These are phyloP conservation scores for Erodium trifolium DNA, from an alignment of 441 rosid species.

Conservation along the genomic window DNA sequence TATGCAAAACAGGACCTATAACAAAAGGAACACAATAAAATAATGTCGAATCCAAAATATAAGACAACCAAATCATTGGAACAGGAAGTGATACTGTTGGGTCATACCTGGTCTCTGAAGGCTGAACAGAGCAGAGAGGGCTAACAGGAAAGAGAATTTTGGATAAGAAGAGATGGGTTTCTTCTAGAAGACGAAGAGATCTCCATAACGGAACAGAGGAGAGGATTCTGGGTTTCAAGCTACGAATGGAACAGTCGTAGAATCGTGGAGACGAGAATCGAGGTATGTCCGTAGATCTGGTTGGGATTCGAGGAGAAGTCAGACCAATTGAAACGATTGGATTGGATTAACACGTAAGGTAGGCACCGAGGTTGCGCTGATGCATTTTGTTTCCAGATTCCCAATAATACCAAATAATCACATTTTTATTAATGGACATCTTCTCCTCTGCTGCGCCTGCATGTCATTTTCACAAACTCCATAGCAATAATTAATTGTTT, in stretches of 20 bases:
- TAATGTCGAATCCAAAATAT: not conserved
- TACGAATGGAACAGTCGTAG: not conserved
- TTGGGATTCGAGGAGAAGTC: not conserved
- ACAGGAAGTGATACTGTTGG: not conserved
- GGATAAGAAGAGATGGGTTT: not conserved
- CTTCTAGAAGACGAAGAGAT: not conserved
- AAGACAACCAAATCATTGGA: not conserved
- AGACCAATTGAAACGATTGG: no score
- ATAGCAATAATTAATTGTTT: not conserved
- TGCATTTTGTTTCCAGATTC: slow-evolving; percentile 1
- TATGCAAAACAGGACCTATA: not conserved
- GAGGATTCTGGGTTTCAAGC: not conserved
- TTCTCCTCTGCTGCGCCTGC: not conserved
- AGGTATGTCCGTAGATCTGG: no score
- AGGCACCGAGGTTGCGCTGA: no score
- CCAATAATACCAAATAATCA: not conserved
- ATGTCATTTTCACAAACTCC: not conserved
- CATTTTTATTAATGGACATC: no score
- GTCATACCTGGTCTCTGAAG: slow-evolving; percentile 4
- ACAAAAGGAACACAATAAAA: not conserved
- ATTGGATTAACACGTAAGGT: no score
- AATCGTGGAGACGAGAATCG: no score
- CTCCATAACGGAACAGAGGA: not conserved
- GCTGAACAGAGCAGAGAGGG: not conserved
- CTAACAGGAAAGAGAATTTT: not conserved